Conservation (phyloP, 2,329 filamentous ascomycete genomes). For the Hypoxylon sp. region DNA sequence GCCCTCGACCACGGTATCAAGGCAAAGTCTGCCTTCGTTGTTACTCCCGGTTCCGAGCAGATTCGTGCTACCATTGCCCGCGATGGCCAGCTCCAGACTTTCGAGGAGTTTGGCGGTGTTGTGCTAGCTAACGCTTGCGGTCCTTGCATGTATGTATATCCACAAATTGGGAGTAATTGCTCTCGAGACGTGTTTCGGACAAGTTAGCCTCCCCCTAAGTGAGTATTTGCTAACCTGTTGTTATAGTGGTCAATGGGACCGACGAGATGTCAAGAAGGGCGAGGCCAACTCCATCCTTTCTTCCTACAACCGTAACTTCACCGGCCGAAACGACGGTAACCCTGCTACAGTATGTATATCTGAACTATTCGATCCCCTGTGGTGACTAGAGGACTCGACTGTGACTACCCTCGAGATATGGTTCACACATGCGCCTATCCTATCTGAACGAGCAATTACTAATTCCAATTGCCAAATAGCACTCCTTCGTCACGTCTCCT, state of each 20-base stretch:
- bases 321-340: slow-evolving; percentile 95
- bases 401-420: too few relatives aligned
- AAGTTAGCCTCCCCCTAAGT: too few relatives aligned
- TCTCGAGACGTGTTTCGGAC: too few relatives aligned
- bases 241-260: slow-evolving; percentile 97
- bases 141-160: too few relatives aligned
- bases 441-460: too few relatives aligned
- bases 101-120: slow-evolving; percentile 95
- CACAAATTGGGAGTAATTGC: too few relatives aligned
- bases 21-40: slow-evolving; percentile 90
- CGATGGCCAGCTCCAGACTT: slow-evolving; percentile 90
- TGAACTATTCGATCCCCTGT: too few relatives aligned
- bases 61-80: slow-evolving; percentile 92
- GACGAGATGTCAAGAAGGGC: slow-evolving; percentile 92
- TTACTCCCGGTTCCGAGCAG: slow-evolving; percentile 97
- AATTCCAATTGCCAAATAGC: too few relatives aligned
- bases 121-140: slow-evolving; percentile 96
- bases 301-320: slow-evolving; percentile 99
- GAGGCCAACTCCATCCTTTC: slow-evolving; percentile 96
- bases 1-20: slow-evolving; percentile 93
- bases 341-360: too few relatives aligned
- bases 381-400: too few relatives aligned
- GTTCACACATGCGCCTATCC: too few relatives aligned
- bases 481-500: slow-evolving; percentile 91
- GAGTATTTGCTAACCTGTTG: too few relatives aligned